phyloP scores from a whole-genome alignment of 2,329 filamentous ascomycete genomes.

The Verticillium nonalfalfae region DNA sequence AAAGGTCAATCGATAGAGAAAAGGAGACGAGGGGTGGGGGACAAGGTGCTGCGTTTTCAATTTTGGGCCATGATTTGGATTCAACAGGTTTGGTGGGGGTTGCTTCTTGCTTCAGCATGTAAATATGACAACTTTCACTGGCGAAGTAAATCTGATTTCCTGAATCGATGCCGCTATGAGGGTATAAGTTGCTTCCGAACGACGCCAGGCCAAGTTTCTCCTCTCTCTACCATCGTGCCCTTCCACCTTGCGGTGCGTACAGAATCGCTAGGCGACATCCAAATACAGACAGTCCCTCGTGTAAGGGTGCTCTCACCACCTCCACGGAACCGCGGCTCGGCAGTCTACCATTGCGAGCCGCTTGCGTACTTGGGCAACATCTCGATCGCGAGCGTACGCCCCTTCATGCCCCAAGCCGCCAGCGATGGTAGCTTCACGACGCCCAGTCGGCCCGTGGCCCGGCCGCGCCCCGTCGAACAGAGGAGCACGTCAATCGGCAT shows the following conservation, averaged over 20 bases:
- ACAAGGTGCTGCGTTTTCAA: background rate
- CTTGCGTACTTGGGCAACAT: slow-evolving; percentile 37
- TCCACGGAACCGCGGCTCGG: background rate
- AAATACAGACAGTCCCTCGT: background rate
- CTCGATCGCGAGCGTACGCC: slow-evolving; percentile 40
- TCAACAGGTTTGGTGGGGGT: background rate
- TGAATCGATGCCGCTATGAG: background rate
- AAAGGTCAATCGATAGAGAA: slow-evolving; percentile 46
- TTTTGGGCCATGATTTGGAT: background rate
- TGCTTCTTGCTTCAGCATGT: background rate
- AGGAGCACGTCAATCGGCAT: slow-evolving; percentile 42
- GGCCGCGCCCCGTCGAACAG: slow-evolving; percentile 40
- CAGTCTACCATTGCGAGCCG: slow-evolving; percentile 38
- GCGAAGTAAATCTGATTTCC: background rate
- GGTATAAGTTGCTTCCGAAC: background rate
- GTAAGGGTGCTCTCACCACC: background rate
- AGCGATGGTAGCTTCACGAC: slow-evolving; percentile 42
- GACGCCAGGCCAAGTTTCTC: background rate
- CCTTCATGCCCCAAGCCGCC: slow-evolving; percentile 44
- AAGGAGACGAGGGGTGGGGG: background rate
- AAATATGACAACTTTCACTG: background rate
- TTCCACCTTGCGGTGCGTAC: background rate
- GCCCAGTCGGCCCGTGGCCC: slow-evolving; percentile 42
- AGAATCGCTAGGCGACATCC: background rate
- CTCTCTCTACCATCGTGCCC: background rate